Conservation (phyloP, 176 grass and related monocot genomes). For the Musa schizocarpa region DNA sequence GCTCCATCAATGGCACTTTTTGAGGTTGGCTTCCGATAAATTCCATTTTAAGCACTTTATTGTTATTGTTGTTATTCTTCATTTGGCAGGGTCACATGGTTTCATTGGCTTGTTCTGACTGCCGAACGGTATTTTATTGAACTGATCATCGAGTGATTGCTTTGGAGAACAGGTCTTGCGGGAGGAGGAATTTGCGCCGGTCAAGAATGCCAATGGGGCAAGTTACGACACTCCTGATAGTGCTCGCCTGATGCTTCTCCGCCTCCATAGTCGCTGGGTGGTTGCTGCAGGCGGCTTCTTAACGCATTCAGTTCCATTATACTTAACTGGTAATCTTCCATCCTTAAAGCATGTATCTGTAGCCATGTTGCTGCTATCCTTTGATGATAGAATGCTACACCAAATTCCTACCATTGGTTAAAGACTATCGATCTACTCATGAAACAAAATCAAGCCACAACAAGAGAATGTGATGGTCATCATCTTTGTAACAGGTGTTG, state of each 20-base stretch:
- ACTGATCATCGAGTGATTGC: background rate
- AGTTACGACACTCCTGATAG: slow-evolving; percentile 77
- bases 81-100: no score
- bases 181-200: slow-evolving; percentile 94
- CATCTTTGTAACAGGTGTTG: slow-evolving; percentile 37
- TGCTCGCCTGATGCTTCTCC: slow-evolving; percentile 70
- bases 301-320: slow-evolving; percentile 77
- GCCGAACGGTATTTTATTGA: no score
- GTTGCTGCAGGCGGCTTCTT: slow-evolving; percentile 88
- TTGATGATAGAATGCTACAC: no score
- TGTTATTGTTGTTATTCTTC: no score
- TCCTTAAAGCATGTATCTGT: background rate
- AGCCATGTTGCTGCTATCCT: no score
- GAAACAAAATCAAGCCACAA: background rate
- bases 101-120: no score
- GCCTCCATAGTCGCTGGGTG: slow-evolving; percentile 87
- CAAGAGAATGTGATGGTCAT: background rate
- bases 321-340: slow-evolving; percentile 59
- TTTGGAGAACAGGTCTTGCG: slow-evolving; percentile 53
- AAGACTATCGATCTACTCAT: background rate
- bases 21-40: slow-evolving; percentile 41
- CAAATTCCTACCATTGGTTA: no score
- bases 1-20: slow-evolving; percentile 71
- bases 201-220: slow-evolving; percentile 88
- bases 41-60: no score